Conservation (phyloP, 192 early-diverging fungal species). For the Linnemannia exigua region DNA sequence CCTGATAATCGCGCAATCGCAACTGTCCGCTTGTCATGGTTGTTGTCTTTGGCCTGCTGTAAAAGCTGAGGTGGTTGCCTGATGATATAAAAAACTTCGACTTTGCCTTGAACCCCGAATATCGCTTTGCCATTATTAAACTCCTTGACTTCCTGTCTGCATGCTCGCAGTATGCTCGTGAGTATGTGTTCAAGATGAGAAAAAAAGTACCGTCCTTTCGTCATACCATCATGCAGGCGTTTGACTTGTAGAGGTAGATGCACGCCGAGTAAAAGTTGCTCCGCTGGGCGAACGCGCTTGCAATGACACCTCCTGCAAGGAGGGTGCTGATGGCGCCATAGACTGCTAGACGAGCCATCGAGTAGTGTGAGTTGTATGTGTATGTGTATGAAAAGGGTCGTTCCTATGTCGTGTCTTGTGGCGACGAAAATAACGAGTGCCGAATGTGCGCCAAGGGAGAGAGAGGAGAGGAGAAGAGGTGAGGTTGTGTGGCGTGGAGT, state of each 20-base stretch:
- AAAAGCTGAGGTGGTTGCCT: neutral
- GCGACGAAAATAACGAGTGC: too few species aligned
- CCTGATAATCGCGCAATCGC: neutral
- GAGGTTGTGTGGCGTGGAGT: neutral
- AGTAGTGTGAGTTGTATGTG: constrained; percentile 7
- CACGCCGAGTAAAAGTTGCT: constrained; percentile 93
- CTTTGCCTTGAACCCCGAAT: neutral
- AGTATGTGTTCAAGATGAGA: neutral
- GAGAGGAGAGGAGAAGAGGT: neutral
- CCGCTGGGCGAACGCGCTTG: constrained; percentile 74
- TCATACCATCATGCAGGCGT: constrained; percentile 91
- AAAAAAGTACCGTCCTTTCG: neutral
- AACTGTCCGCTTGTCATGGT: neutral
- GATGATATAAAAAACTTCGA: neutral
- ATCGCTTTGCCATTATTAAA: too few species aligned
- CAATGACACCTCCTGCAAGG: constrained; percentile 74
- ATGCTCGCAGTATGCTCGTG: too few species aligned
- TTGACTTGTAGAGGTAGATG: constrained; percentile 90
- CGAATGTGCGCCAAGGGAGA: neutral
- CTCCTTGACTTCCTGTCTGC: neutral
- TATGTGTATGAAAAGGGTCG: neutral
- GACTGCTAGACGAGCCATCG: constrained; percentile 72
- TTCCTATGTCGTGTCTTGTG: neutral
- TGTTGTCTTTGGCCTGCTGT: neutral
- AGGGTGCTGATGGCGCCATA: constrained; percentile 79